phyloP scores from a whole-genome alignment of 352 stramenopile genomes.

The Blastocystis hominis region DNA sequence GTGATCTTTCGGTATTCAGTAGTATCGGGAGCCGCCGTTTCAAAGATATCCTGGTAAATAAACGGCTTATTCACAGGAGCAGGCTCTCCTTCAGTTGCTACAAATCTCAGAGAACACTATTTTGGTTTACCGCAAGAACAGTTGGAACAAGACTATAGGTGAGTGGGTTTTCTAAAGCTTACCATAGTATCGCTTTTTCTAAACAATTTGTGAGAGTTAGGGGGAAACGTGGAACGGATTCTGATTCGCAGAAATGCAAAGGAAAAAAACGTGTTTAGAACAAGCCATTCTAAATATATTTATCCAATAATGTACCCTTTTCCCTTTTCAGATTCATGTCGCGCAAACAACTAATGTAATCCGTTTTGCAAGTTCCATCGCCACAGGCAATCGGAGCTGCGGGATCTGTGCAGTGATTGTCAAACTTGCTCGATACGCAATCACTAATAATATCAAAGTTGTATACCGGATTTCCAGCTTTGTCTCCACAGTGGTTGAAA shows the following conservation, averaged over 20 bases:
- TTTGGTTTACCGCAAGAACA: no score
- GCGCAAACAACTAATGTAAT: slow-evolving; percentile 62
- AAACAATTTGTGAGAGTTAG: no score
- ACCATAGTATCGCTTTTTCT: no score
- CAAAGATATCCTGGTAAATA: slow-evolving; percentile 65
- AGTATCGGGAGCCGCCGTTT: slow-evolving; percentile 59
- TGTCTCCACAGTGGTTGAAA: slow-evolving; percentile 59
- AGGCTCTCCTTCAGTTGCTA: no score
- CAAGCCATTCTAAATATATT: no score
- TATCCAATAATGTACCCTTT: neutral
- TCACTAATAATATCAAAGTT: slow-evolving; percentile 59
- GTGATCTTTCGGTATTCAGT: slow-evolving; percentile 64
- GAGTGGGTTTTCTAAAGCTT: no score
- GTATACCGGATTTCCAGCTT: slow-evolving; percentile 52
- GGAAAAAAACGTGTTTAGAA: no score
- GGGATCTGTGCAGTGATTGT: slow-evolving; percentile 57
- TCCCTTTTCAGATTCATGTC: slow-evolving; percentile 24
- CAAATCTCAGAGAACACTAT: no score
- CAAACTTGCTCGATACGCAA: slow-evolving; percentile 60
- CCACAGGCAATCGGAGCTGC: slow-evolving; percentile 60
- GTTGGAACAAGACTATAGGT: no score
- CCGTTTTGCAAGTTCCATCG: slow-evolving; percentile 62
- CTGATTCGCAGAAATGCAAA: no score
- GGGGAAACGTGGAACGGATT: no score
- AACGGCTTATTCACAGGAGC: slow-evolving; percentile 59